Evolutionary conservation across 2,329 filamentous ascomycete species (phyloP), one percentile per base, ranked within the genome.

Genomic region (Akanthomyces uredinophilus): DNA sequence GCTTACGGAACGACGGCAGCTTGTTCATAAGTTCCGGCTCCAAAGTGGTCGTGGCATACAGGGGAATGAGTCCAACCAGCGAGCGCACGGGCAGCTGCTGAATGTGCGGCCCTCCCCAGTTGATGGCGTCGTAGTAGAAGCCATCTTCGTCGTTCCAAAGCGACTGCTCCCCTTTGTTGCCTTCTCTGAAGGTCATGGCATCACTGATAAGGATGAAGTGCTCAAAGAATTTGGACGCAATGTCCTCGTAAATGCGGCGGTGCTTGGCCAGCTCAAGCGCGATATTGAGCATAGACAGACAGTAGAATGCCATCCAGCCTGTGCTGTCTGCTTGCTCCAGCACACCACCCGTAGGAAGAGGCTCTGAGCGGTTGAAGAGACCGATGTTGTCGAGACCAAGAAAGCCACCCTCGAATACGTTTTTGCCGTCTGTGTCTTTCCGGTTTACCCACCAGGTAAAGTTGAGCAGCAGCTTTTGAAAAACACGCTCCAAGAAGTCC

Each of bases 381-480:
- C 95, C 95, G 74, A 98, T 98, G 73, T 98, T 98, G 83, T 98
- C 94, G 58, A 98, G 81, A 51, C 94, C 94, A 8, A 98, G 80
- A 81, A 98, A 98, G 49, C 94, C 94, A 67, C 94, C 95, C 72
- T 98, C 95, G 68, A 98, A 98, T 32, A 98, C 90, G 70, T 98
- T 97, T 79, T 98, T 98, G 70, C 92, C 94, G 11, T 96, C 91
- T 13, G 84, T 83, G 70, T 98, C 94, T 76, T 98, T 98, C 63
- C 94, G 89, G 74, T 98, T 98, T 22, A 97, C 94, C 94, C 94
- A 98, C 95, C 95, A 98, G 4, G 95, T 98, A 74, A 98, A 98
- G 78, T 98, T 98, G 65, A 98, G 81, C 27, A 98, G 80, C 64
- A 98, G 77, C 75, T 98, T 98, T 72, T 98, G 95, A 80, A 98